Percentiles rank a stretch among this genome's conserved stretches.
Conservation (phyloP, 768 basidiomycete genomes). For the Phylloporus sp. region DNA sequence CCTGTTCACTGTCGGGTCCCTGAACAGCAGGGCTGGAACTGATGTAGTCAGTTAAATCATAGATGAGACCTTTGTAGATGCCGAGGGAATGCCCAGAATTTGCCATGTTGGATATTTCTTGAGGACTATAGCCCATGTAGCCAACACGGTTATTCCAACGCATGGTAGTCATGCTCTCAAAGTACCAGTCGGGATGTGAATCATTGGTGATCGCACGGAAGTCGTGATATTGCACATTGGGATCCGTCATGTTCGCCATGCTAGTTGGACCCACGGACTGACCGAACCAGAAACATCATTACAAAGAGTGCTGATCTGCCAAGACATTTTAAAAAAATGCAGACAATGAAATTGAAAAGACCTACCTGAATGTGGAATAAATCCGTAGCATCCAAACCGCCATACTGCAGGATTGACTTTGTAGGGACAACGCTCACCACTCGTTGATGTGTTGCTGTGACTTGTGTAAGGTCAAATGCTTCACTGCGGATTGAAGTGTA, state of each 20-base stretch:
- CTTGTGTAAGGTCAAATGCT: constrained; percentile 78
- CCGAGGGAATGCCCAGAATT: constrained; percentile 59
- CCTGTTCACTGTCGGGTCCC: constrained; percentile 45
- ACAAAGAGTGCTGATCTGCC: constrained; percentile 85
- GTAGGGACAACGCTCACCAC: constrained; percentile 66
- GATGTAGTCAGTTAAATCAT: constrained; percentile 82
- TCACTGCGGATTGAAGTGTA: constrained; percentile 87
- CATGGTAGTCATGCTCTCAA: constrained; percentile 89
- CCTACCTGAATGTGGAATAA: constrained; percentile 93
- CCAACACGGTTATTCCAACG: constrained; percentile 86
- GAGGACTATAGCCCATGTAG: constrained; percentile 79
- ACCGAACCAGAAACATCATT: constrained; percentile 78
- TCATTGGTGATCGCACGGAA: constrained; percentile 89
- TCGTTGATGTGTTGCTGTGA: constrained; percentile 63
- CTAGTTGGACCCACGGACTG: constrained; percentile 74
- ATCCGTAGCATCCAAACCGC: constrained; percentile 64
- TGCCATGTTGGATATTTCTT: constrained; percentile 69
- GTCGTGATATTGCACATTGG: constrained; percentile 86
- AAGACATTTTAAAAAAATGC: neutral
- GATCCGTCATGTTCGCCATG: constrained; percentile 70
- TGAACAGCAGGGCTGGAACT: constrained; percentile 55
- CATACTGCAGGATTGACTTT: constrained; percentile 78
- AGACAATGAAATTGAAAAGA: neutral
- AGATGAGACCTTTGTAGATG: constrained; percentile 83
- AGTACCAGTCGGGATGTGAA: constrained; percentile 97